Base-by-base conservation (phyloP, 164 flowering plant genomes). In the Akebia trifoliata region DNA sequence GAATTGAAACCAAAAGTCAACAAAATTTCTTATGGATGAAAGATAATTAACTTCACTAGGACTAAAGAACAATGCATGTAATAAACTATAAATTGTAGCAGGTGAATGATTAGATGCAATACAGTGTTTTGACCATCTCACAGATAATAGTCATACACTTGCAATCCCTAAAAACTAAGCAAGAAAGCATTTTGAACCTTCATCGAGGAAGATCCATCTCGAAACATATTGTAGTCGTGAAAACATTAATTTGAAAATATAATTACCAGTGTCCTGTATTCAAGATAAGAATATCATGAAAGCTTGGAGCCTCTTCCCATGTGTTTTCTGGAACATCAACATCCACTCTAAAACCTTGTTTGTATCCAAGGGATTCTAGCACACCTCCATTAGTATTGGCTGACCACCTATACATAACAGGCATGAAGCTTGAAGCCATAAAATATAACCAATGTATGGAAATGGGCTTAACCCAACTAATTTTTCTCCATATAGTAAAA, bases 261-360 rank as follows among this genome's bases (percentile, higher is more conserved):
- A 22, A 54, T 70, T 90, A 94, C 99, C 99, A 94, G 72, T 94
- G 99, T 22, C 99, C 96, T n/a, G 96, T 94, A 69, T 87, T 94
- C 18, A 90, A 76, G 60, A 94, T 76, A 43, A 94, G 77, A 68
- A 94, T 74, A 58, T 90, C 82, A 61, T 94, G 96, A 66, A 86
- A 94, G 65, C 63, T 60, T 43, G 87, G 87, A 67, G 96, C 93
- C 53, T 80, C 72, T 26, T 68, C 76, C 99, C 99, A 94, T 29
- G 89, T 76, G 51, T 81, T 72, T 9, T 87, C 99, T 21, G 97
- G 97, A 69, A 87, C 51, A 80, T 94, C 99, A 72, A 94, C 82
- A 70, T 90, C 99, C 72, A 94, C 84, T 72, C 99, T 74, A 58
- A 73, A 94, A 25, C 99, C 99, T 56, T 81, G 83, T 66, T 74